Evolutionary conservation across 345 rosid genomes (phyloP), one percentile per base, ranked within the genome.

Genomic region (Acer negundo): DNA sequence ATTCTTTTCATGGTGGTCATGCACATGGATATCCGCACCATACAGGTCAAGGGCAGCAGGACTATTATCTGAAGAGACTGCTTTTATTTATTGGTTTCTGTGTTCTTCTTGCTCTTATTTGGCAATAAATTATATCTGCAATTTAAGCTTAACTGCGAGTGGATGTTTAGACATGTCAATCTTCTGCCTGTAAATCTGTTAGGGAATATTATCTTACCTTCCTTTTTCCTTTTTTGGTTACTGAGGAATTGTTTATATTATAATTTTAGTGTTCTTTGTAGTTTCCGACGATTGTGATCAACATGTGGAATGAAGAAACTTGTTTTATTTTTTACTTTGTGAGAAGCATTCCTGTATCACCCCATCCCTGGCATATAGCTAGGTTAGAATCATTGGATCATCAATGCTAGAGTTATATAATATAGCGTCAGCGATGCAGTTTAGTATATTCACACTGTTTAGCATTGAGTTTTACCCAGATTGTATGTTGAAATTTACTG

Each of bases 21-120:
- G 85, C 88, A 0, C 97, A 88, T 80, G 86, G 86, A 76, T 88
- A 73, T 80, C 93, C 79, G 19, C 90, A 76, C 74, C 93, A 88
- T 77, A 82, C 83, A 0, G 92, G 87, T 24, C 95, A 94, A 76
- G 88, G 97, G 70, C 94, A 90, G 68, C 98, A 94, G 81, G 98
- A 92, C 78, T 75, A 82, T 85, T 84, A 86, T 75, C 85, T 94
- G 81, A 94, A 86, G 86, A 84, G 83, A 82, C 81, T 96, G 78
- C 85, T 91, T 75, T 23, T 84, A 38, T 79, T 92, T 61, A 85
- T 91, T 77, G 82, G 81, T 65, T 67, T 90, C 58, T 73, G 87
- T 73, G 97, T 89, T 80, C 72, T 90, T 63, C 22, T 90, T 75
- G 89, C 90, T 35, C 91, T 94, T 75, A 3, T 91, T 23, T 87